These are phyloP conservation scores for Nectriaceae sp. DNA, from an alignment of 2,329 filamentous ascomycete genomes.

Conservation along the genomic window DNA sequence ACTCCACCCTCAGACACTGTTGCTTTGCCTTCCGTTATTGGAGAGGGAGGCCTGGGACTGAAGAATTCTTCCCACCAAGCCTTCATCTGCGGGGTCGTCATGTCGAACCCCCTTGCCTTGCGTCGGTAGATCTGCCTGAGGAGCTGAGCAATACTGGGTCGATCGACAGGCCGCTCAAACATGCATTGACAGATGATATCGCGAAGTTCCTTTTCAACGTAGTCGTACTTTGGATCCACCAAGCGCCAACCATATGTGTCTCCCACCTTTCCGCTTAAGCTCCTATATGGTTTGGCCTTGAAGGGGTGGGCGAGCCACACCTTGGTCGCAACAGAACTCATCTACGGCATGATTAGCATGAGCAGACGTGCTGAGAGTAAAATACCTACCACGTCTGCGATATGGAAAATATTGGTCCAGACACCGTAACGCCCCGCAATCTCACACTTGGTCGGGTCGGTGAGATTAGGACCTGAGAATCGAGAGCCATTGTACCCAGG, in stretches of 20 bases:
- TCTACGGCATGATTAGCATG: constrained; percentile 21
- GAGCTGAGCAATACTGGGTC: constrained; percentile 21
- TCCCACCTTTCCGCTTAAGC: not conserved
- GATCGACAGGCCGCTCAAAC: constrained; percentile 26
- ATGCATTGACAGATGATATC: constrained; percentile 27
- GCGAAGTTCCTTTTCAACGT: constrained; percentile 24
- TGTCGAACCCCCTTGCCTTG: constrained; percentile 20
- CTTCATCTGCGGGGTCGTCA: constrained; percentile 13
- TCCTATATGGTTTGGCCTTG: constrained; percentile 5
- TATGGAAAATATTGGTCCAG: constrained; percentile 33
- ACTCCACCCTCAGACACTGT: no score
- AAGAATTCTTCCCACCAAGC: constrained; percentile 16
- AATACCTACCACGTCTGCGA: constrained; percentile 26
- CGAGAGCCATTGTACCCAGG: no score
- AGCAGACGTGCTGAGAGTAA: no score
- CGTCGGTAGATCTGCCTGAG: no score
- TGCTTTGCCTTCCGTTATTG: no score
- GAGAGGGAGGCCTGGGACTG: constrained; percentile 3
- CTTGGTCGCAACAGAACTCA: constrained; percentile 29
- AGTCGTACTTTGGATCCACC: not conserved
- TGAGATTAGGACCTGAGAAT: constrained; percentile 18
- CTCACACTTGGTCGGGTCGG: not conserved
- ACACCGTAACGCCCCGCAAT: constrained; percentile 30
- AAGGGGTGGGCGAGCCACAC: constrained; percentile 15
- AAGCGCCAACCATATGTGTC: constrained; percentile 27